phyloP scores from a whole-genome alignment of 352 stramenopile genomes.

The Phytopythium montanum region DNA sequence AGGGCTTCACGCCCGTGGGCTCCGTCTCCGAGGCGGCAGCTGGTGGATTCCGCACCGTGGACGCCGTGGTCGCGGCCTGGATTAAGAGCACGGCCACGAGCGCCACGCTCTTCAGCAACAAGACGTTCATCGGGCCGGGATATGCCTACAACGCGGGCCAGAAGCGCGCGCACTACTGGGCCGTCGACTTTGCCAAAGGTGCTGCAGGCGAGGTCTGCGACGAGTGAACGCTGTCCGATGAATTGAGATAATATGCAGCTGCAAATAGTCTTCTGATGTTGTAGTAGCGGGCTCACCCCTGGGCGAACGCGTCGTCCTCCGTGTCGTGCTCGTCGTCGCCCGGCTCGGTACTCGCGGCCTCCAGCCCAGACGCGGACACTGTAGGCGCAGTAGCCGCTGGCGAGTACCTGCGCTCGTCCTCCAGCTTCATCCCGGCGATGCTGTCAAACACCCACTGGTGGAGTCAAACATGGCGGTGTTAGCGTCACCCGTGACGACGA shows the following conservation, averaged over 20 bases:
- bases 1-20: conserved; percentile 18
- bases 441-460: conserved; percentile 75
- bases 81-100: conserved; percentile 34
- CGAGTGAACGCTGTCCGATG: conserved; percentile 3
- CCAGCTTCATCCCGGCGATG: conserved; percentile 60
- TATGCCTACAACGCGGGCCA: conserved; percentile 33
- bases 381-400: background rate
- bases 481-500: background rate
- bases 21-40: conserved; percentile 46
- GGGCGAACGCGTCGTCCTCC: background rate
- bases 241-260: background rate
- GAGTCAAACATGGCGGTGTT: background rate
- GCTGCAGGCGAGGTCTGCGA: conserved; percentile 18
- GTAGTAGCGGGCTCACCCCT: too few relatives aligned
- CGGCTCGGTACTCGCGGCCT: background rate
- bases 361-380: background rate
- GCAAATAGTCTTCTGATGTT: background rate
- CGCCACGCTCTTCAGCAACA: conserved; percentile 31
- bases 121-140: conserved; percentile 25
- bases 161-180: conserved; percentile 39
- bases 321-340: background rate
- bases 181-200: conserved; percentile 23
- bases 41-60: conserved; percentile 32
- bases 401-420: conserved; percentile 37
- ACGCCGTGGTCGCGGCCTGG: conserved; percentile 40